These are phyloP conservation scores for Saccharomycopsis hybrid DNA, from an alignment of 1,139 yeast genomes.

Conservation along the genomic window DNA sequence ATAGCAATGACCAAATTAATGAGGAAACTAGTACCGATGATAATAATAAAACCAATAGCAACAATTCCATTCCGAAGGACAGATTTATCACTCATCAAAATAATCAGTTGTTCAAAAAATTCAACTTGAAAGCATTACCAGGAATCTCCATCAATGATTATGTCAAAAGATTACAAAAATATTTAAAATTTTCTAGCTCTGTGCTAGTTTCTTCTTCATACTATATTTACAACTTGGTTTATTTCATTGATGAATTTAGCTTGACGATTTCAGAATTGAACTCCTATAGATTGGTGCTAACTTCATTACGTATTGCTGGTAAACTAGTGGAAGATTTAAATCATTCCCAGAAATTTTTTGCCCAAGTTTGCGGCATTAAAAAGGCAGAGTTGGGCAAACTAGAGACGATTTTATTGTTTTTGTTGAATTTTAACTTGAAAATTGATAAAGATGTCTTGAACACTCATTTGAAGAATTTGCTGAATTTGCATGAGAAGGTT, in stretches of 20 bases:
- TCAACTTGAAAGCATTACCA: constrained; percentile 17
- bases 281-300: constrained; percentile 43
- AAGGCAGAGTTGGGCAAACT: constrained; percentile 37
- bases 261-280: constrained; percentile 32
- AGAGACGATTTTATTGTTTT: constrained; percentile 41
- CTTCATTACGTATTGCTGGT: constrained; percentile 43
- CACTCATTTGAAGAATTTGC: constrained; percentile 8
- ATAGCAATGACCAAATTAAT: background rate
- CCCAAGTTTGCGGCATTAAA: constrained; percentile 47
- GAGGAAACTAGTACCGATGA: background rate
- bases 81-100: constrained; percentile 4
- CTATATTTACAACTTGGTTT: constrained; percentile 14
- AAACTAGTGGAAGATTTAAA: constrained; percentile 47
- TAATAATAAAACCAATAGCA: background rate
- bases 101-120: constrained; percentile 12
- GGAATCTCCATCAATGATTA: constrained; percentile 15
- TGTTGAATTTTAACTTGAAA: constrained; percentile 23
- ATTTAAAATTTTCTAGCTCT: constrained; percentile 15
- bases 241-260: background rate
- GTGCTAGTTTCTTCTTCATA: constrained; percentile 18
- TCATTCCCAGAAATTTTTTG: constrained; percentile 43
- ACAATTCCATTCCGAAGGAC: background rate
- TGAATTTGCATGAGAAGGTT: constrained; percentile 1
- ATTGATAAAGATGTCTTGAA: constrained; percentile 11
- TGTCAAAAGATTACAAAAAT: constrained; percentile 14